Base-by-base conservation (phyloP, 371 early-diverging fungal genomes). In the Nosema muscidifuracis region DNA sequence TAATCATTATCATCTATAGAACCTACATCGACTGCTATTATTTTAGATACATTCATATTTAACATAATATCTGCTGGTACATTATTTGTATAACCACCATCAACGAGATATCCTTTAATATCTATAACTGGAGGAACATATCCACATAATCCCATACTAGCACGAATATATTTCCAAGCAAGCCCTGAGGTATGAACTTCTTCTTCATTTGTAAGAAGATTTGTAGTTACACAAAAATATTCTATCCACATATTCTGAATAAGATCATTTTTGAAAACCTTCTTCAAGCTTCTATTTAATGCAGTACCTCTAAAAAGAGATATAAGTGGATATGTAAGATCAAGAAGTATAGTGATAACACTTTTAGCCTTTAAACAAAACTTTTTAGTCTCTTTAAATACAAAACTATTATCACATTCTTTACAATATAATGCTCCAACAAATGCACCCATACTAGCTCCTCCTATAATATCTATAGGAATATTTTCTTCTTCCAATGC, bases 31-130 rank as follows among this genome's bases (percentile, higher is more conserved):
- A 98, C 89, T 0, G 95, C 95, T 84, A 98, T 91, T 56, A 96
- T 89, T 50, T 89, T 89, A 66, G 90, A 86, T 2, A 94, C 95
- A 0, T 95, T 94, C 74, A 82, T 84, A 24, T 84, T 84, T 70
- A 89, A 86, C 88, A 95, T 93, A 13, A 93, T 87, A 51, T 91
- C 90, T 0, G 92, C 95, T 0, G 99, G 97, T 71, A 98, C 84
- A 82, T 96, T 96, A 84, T 97, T 95, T 85, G 93, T 86, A 81
- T 98, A 98, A 0, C 97, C 99, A 61, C 99, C 99, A 81, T 98
- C 99, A 6, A 97, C 87, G n/a, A 97, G 84, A 88, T 95, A 86
- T 65, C 90, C 87, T 26, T 93, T 94, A 67, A 91, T 88, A 79
- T 95, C 94, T 78, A 92, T 94, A 28, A 95, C 84, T 0, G 96